Conservation (phyloP, 495 filamentous ascomycete species). For the Cenococcum geophilum region DNA sequence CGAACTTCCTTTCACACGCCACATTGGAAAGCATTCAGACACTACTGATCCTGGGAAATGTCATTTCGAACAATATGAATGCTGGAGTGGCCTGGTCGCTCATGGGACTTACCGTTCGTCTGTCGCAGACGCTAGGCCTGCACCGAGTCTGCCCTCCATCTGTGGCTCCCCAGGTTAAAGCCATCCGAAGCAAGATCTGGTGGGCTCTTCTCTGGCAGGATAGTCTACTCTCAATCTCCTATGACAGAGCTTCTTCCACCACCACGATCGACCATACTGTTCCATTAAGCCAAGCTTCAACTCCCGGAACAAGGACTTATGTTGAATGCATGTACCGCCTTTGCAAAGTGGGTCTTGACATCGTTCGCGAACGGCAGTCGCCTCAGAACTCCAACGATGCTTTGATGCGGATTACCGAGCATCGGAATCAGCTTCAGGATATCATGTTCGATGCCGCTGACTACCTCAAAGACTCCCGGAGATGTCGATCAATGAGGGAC, state of each 20-base stretch:
- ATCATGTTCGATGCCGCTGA: slow-evolving; percentile 50
- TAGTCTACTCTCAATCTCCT: slow-evolving; percentile 54
- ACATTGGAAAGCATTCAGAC: slow-evolving; percentile 55
- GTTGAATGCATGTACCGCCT: slow-evolving; percentile 51
- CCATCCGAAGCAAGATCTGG: slow-evolving; percentile 35
- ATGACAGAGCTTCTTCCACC: slow-evolving; percentile 52
- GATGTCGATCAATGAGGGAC: slow-evolving; percentile 45
- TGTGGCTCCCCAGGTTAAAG: slow-evolving; percentile 30
- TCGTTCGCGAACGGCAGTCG: slow-evolving; percentile 50
- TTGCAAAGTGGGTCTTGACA: slow-evolving; percentile 49
- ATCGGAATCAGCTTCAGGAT: slow-evolving; percentile 46
- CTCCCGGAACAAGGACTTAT: slow-evolving; percentile 44
- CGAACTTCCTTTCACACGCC: slow-evolving; percentile 56
- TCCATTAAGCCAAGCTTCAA: slow-evolving; percentile 41
- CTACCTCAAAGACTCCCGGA: slow-evolving; percentile 46
- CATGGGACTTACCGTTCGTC: slow-evolving; percentile 52
- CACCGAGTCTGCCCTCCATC: slow-evolving; percentile 50
- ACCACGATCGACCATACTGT: slow-evolving; percentile 47
- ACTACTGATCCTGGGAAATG: slow-evolving; percentile 53
- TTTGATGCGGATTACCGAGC: slow-evolving; percentile 45
- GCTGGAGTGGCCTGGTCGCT: slow-evolving; percentile 56
- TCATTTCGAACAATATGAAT: slow-evolving; percentile 60
- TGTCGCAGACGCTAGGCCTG: slow-evolving; percentile 53
- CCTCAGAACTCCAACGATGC: slow-evolving; percentile 42
- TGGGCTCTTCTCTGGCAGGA: slow-evolving; percentile 62